Evolutionary conservation across 1,284 basidiomycete species (phyloP).

Genomic region (Ceratobasidium sp.): DNA sequence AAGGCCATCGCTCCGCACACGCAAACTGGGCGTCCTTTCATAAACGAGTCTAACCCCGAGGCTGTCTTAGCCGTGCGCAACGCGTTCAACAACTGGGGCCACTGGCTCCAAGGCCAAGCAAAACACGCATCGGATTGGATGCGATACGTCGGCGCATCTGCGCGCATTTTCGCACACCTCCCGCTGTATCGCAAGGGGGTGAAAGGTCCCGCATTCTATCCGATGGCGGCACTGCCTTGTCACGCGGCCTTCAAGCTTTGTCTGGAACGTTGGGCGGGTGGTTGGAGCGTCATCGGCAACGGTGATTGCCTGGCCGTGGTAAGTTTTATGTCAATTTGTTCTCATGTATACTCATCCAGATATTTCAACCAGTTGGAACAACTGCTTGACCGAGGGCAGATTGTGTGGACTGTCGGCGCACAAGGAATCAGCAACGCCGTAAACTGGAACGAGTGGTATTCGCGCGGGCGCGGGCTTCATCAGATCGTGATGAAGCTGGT

Average conservation of each 20-base stretch:
- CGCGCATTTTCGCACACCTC: no score
- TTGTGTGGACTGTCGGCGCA: background rate
- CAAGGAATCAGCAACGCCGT: background rate
- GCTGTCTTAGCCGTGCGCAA: no score
- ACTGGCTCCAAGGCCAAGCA: no score
- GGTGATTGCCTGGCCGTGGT: background rate
- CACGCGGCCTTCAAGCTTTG: background rate
- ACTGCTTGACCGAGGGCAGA: background rate
- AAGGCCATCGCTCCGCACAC: no score
- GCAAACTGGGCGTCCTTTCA: no score
- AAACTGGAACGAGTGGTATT: constrained; percentile 1
- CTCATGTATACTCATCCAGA: background rate
- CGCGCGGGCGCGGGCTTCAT: constrained; percentile 1
- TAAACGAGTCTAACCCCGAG: no score
- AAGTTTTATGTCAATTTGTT: background rate
- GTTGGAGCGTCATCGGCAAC: background rate
- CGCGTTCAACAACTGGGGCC: no score
- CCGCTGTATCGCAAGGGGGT: no score
- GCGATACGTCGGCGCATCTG: background rate
- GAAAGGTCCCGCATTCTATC: background rate
- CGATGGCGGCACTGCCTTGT: background rate
- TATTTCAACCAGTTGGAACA: background rate
- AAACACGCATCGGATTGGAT: background rate
- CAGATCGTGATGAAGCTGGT: background rate
- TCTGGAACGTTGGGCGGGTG: background rate